Percentiles rank a stretch among this genome's conserved stretches.
These are phyloP conservation scores for Citrullus mucosospermus DNA, from an alignment of 306 rosid species.

Conservation along the genomic window DNA sequence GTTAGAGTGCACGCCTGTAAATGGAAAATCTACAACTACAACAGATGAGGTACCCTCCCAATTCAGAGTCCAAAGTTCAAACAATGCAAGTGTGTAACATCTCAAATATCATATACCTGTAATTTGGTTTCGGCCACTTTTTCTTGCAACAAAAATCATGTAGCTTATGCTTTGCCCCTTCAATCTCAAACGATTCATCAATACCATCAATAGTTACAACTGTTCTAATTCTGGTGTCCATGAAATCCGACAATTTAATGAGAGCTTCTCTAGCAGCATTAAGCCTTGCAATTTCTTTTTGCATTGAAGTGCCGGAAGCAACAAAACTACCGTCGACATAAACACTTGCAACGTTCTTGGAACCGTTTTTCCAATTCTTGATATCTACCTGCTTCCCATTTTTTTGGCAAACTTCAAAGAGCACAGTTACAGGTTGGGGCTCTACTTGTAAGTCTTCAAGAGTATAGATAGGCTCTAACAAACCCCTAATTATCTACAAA, in stretches of 20 bases:
- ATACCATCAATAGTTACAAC: neutral
- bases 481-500: slow-evolving; percentile 37
- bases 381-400: slow-evolving; percentile 43
- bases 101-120: slow-evolving; percentile 23
- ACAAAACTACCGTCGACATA: slow-evolving; percentile 43
- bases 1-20: neutral
- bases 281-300: slow-evolving; percentile 49
- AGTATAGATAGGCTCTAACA: slow-evolving; percentile 64
- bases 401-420: slow-evolving; percentile 55
- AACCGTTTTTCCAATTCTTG: slow-evolving; percentile 20
- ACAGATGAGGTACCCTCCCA: neutral
- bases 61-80: neutral
- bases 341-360: slow-evolving; percentile 26
- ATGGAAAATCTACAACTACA: neutral
- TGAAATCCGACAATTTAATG: slow-evolving; percentile 12
- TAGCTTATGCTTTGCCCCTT: slow-evolving; percentile 43
- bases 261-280: slow-evolving; percentile 62
- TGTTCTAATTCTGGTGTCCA: neutral
- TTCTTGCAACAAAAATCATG: slow-evolving; percentile 35
- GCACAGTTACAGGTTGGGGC: slow-evolving; percentile 57
- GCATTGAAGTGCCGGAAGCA: slow-evolving; percentile 44
- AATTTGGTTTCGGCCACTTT: slow-evolving; percentile 52
- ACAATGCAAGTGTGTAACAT: neutral
- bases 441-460: slow-evolving; percentile 27
- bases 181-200: slow-evolving; percentile 30